phyloP scores from a whole-genome alignment of 192 early-diverging fungal genomes.

The Martensiomyces pterosporus region DNA sequence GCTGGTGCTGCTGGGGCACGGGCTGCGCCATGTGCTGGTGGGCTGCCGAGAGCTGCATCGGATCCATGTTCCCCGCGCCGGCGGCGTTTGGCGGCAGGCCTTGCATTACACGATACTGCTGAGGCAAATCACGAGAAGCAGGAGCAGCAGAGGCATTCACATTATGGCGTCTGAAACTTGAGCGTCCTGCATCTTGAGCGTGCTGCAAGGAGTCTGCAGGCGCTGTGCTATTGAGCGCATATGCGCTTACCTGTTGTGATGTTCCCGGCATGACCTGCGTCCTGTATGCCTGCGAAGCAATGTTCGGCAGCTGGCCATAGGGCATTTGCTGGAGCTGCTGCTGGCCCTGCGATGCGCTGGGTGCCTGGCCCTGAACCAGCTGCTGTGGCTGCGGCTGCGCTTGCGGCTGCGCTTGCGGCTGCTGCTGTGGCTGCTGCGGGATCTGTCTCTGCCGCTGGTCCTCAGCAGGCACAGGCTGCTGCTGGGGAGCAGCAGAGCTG shows the following conservation, averaged over 20 bases:
- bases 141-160: constrained; percentile 25
- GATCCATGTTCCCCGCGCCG: constrained; percentile 24
- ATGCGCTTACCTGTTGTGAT: constrained; percentile 50
- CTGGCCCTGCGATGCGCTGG: no score
- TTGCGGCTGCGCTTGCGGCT: constrained; percentile 5
- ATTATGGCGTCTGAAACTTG: constrained; percentile 49
- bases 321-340: constrained; percentile 31
- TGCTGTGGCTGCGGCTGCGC: constrained; percentile 16
- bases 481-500: constrained; percentile 19
- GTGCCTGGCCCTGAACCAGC: constrained; percentile 5
- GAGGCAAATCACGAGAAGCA: constrained; percentile 25
- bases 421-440: constrained; percentile 11
- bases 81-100: constrained; percentile 34
- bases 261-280: constrained; percentile 34
- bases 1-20: constrained; percentile 29
- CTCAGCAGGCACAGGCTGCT: constrained; percentile 31
- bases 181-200: constrained; percentile 10
- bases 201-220: constrained; percentile 19
- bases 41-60: constrained; percentile 25
- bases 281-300: constrained; percentile 38
- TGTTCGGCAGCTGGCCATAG: constrained; percentile 13
- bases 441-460: constrained; percentile 34
- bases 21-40: constrained; percentile 31
- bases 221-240: constrained; percentile 19
- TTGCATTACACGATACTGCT: constrained; percentile 48